Conservation (phyloP, 2,329 filamentous ascomycete species). For the Diaporthe ampelina region DNA sequence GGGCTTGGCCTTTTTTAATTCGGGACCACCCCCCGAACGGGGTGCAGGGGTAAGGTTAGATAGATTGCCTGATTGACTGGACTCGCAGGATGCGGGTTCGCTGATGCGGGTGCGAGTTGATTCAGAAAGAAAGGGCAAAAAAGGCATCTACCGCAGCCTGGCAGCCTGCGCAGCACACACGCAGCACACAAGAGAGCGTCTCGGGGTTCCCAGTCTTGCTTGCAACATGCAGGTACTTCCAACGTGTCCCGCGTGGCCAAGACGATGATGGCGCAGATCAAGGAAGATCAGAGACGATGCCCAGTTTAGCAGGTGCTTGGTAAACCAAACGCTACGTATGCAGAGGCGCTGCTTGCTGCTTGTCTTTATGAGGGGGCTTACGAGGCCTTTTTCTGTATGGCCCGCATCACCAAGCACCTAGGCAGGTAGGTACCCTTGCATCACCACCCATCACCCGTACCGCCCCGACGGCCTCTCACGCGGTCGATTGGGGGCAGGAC, state of each 20-base stretch:
- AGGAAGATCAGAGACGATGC: constrained; percentile 26
- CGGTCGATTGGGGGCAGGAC: too few relatives aligned
- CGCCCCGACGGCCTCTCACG: too few relatives aligned
- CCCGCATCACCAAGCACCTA: not conserved
- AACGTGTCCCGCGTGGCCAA: not conserved
- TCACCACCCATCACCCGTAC: too few relatives aligned
- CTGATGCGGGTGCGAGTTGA: constrained; percentile 2
- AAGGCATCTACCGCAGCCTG: too few relatives aligned
- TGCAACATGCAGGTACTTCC: too few relatives aligned
- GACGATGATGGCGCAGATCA: constrained; percentile 18
- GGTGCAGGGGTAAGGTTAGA: constrained; percentile 3
- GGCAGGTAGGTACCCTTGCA: too few relatives aligned
- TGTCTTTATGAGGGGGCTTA: constrained; percentile 7
- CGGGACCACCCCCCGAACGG: constrained; percentile 28
- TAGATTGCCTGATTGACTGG: constrained; percentile 10
- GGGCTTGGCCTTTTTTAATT: constrained; percentile 35
- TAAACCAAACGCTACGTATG: too few relatives aligned
- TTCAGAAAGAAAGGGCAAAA: not conserved
- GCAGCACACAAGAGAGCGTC: too few relatives aligned
- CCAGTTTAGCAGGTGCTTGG: constrained; percentile 22
- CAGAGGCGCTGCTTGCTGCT: too few relatives aligned
- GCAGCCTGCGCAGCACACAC: too few relatives aligned
- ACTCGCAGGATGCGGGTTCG: not conserved
- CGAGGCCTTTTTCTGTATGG: not conserved
- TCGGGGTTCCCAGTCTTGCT: too few relatives aligned